These are phyloP conservation scores for Luffa aegyptiaca DNA, from an alignment of 306 rosid genomes.

Conservation along the genomic window DNA sequence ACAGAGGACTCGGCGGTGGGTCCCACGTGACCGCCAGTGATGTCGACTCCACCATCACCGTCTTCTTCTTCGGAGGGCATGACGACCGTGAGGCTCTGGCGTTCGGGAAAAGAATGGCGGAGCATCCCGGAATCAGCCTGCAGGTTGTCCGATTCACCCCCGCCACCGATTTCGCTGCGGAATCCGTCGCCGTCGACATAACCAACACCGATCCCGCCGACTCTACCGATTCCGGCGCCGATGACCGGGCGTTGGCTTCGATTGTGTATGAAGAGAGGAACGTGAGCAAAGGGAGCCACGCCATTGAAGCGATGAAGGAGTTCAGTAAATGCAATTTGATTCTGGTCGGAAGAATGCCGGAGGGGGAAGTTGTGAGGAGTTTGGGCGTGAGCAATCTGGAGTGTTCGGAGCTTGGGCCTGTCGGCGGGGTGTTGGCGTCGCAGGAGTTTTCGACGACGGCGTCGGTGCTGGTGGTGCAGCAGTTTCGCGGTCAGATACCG, in stretches of 20 bases:
- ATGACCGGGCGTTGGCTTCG: slow-evolving; percentile 13
- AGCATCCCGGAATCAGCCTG: slow-evolving; percentile 47
- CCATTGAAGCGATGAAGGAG: slow-evolving; percentile 19
- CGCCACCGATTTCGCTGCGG: slow-evolving; percentile 10
- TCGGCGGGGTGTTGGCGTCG: slow-evolving; percentile 30
- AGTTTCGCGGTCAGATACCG: slow-evolving; percentile 11
- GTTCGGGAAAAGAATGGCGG: slow-evolving; percentile 47
- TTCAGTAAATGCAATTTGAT: slow-evolving; percentile 32
- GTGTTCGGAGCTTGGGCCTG: slow-evolving; percentile 45
- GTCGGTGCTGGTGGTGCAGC: slow-evolving; percentile 52
- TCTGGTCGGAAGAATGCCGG: slow-evolving; percentile 42
- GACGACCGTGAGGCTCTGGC: slow-evolving; percentile 62
- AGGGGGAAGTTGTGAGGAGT: slow-evolving; percentile 30
- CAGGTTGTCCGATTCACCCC: slow-evolving; percentile 26
- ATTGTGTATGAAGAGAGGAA: slow-evolving; percentile 12
- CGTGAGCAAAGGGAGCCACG: slow-evolving; percentile 14
- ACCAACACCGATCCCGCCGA: neutral
- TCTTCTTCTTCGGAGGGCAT: slow-evolving; percentile 45
- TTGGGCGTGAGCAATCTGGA: slow-evolving; percentile 20
- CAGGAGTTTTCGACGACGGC: slow-evolving; percentile 33
- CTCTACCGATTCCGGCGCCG: neutral
- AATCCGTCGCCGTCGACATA: slow-evolving; percentile 17
- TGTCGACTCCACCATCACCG: slow-evolving; percentile 20
- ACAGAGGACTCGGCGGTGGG: slow-evolving; percentile 68
- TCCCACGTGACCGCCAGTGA: slow-evolving; percentile 35